Evolutionary conservation across 352 stramenopile species (phyloP).

Genomic region (Globisporangium camurandrum): DNA sequence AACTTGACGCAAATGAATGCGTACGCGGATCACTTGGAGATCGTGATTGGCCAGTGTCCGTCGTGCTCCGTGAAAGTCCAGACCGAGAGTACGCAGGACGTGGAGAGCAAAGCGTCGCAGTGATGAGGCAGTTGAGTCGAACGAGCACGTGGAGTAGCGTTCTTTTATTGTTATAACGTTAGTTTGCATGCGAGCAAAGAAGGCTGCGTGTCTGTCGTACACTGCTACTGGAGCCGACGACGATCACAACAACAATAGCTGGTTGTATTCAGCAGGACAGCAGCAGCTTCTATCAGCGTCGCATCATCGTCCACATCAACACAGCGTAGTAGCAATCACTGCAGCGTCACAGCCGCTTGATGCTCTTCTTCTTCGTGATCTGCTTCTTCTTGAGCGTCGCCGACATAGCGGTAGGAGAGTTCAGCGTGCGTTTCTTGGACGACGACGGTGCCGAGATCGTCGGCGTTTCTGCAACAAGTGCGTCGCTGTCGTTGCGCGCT

Average conservation of each 20-base stretch:
- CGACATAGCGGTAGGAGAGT: constrained; percentile 15
- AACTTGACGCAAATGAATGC: constrained; percentile 72
- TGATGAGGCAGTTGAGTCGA: too few relatives aligned
- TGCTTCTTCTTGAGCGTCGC: constrained; percentile 61
- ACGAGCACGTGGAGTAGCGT: not conserved
- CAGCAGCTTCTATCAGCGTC: not conserved
- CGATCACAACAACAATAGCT: not conserved
- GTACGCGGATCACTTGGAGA: constrained; percentile 72
- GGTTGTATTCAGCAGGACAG: not conserved
- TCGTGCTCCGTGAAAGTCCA: constrained; percentile 68
- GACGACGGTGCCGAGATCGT: constrained; percentile 13
- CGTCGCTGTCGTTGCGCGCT: not conserved
- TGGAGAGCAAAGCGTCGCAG: constrained; percentile 11
- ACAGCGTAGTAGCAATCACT: too few relatives aligned
- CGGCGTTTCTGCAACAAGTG: not conserved
- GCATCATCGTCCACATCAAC: not conserved
- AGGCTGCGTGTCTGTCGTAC: not conserved
- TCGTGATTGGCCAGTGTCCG: constrained; percentile 62
- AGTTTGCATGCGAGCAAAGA: not conserved
- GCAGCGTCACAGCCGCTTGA: constrained; percentile 43
- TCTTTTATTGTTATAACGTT: constrained; percentile 3
- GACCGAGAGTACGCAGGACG: constrained; percentile 53
- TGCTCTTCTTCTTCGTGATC: constrained; percentile 56
- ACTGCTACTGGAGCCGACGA: not conserved
- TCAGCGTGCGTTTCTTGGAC: constrained; percentile 42